Evolutionary conservation across 352 stramenopile genomes (phyloP), one percentile per base, ranked within the genome.

Genomic region (Saprolegnia parasitica): DNA sequence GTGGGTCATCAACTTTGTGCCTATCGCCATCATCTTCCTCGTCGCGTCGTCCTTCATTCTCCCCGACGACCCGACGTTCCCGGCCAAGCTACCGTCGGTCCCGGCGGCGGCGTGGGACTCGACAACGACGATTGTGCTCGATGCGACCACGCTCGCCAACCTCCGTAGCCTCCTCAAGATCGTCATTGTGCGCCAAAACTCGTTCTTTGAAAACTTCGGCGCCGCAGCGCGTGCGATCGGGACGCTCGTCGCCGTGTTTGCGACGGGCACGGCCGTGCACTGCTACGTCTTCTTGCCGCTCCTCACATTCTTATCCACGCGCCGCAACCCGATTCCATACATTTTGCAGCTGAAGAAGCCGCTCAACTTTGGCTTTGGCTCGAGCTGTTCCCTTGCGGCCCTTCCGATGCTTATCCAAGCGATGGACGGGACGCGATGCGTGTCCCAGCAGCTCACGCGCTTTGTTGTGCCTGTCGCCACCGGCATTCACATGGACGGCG

Each of bases 391-490:
- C 8, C 58, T 73, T 37, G 74, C 64, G 21, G 74, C 74, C 15
- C 26, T 78, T 0, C 74, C 74, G 8, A 55, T 76, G 24, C 20
- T 42, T 1, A 50, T 67, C n/a, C n/a, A 54, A 56, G 32, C 29
- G 15, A 67, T 67, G 6, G 29, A 67, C 29, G 18, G 20, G 11
- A n/a, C 52, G 13, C 42, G 52, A 29, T 18, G 4, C 4, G 82
- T 92, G 45, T 84, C 82, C 13, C 78, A 77, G 16, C 77, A 56
- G 1, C 40, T 92, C 11, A 52, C 83, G 50, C 78, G 83, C 50
- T 90, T 92, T 58, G 78, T 90, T 29, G 45, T 92, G 49, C 88
- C 84, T 10, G 82, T 91, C 56, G 84, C 82, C 16, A 82, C 75
- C 42, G 85, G 75, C 1, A 76, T 83, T 35, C 81, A 92, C 76